phyloP scores from a whole-genome alignment of 441 rosid species.

The Syzygium malaccense region DNA sequence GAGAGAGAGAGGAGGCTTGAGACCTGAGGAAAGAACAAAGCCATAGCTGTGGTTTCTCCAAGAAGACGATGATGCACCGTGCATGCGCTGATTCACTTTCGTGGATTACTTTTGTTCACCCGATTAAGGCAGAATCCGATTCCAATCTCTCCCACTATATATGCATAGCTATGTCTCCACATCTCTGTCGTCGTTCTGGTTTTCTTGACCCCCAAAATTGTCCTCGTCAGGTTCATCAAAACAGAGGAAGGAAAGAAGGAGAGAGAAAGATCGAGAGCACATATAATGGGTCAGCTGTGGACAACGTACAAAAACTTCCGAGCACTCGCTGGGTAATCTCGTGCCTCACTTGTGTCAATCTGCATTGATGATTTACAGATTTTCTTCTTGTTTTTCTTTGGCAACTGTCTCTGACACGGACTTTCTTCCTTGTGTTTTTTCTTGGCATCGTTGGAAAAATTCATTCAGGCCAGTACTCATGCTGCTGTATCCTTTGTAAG shows the following conservation, averaged over 20 bases:
- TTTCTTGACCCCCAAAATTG: not conserved
- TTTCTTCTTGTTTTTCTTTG: not conserved
- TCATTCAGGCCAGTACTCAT: constrained; percentile 61
- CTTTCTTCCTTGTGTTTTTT: not conserved
- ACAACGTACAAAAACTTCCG: constrained; percentile 48
- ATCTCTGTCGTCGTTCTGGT: not conserved
- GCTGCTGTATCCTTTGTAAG: constrained; percentile 86
- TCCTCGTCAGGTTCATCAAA: not conserved
- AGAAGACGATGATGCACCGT: not conserved
- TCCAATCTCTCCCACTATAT: not conserved
- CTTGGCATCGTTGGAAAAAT: not conserved
- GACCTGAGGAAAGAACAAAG: not conserved
- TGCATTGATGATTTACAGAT: not conserved
- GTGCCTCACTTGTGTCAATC: not conserved
- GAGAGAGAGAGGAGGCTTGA: not conserved
- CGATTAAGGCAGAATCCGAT: constrained; percentile 40
- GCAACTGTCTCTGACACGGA: not conserved
- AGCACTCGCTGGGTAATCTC: constrained; percentile 56
- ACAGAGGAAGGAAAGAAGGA: not conserved
- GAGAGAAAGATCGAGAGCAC: not conserved
- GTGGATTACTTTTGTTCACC: constrained; percentile 1
- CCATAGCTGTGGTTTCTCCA: not conserved
- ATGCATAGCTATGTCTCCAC: not conserved
- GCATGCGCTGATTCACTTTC: not conserved
- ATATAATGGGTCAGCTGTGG: constrained; percentile 52